These are phyloP conservation scores for Leccinum incarnatum DNA, from an alignment of 768 basidiomycete genomes.

Conservation along the genomic window DNA sequence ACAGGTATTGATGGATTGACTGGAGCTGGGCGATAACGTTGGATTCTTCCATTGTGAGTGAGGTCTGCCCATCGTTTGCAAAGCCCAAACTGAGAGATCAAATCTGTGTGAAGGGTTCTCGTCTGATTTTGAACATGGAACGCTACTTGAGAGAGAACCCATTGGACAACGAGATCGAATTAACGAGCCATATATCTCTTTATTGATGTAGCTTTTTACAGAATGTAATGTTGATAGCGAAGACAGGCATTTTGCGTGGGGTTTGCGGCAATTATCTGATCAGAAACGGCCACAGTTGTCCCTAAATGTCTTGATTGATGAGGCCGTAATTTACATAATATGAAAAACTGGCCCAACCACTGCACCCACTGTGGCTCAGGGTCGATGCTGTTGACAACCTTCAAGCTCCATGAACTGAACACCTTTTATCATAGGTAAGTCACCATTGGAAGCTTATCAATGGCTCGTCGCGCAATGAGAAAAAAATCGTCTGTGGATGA, in stretches of 20 bases:
- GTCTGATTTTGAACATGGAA: constrained; percentile 26
- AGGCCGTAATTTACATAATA: background rate
- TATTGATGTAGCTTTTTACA: background rate
- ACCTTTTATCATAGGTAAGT: background rate
- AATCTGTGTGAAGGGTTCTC: constrained; percentile 15
- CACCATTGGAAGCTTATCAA: background rate
- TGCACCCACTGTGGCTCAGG: background rate
- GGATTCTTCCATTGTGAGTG: constrained; percentile 17
- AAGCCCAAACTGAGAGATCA: too few relatives aligned
- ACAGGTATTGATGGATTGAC: background rate
- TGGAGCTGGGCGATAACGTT: constrained; percentile 18
- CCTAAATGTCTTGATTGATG: background rate
- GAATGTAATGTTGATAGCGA: background rate
- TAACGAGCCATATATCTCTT: constrained; percentile 12
- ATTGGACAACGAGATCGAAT: constrained; percentile 4
- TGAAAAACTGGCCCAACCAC: background rate
- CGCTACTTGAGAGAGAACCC: constrained; percentile 6
- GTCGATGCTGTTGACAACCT: background rate
- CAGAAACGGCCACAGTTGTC: background rate
- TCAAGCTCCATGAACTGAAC: background rate
- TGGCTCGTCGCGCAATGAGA: background rate
- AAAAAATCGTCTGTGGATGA: background rate
- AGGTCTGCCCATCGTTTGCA: background rate
- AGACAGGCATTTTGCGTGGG: background rate
- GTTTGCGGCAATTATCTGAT: background rate